Percentiles rank a stretch among this genome's conserved stretches.
phyloP scores from a whole-genome alignment of 2,329 filamentous ascomycete species.

The Juglanconis juglandina region DNA sequence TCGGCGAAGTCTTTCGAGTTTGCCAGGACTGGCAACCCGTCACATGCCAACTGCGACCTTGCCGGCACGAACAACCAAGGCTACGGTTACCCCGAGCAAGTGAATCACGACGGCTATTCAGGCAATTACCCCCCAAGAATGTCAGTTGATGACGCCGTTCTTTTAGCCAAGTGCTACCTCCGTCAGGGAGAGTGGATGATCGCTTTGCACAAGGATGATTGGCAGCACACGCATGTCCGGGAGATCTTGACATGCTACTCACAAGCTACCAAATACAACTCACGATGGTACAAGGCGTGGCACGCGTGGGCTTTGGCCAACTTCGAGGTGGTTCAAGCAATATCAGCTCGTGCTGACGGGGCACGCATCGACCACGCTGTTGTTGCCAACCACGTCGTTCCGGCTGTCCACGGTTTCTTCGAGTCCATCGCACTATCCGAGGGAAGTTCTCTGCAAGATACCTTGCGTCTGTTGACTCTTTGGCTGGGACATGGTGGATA shows the following conservation, averaged over 20 bases:
- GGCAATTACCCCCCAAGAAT: conserved; percentile 43
- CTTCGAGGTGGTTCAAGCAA: conserved; percentile 91
- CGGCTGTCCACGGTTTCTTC: conserved; percentile 94
- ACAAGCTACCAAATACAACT: conserved; percentile 89
- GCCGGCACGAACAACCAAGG: conserved; percentile 41
- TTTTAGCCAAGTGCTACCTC: conserved; percentile 92
- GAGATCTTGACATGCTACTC: conserved; percentile 90
- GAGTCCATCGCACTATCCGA: conserved; percentile 90
- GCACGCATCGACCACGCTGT: conserved; percentile 57
- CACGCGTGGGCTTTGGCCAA: conserved; percentile 98
- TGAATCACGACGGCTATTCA: conserved; percentile 43
- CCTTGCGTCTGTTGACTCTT: conserved; percentile 82
- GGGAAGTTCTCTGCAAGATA: conserved; percentile 92
- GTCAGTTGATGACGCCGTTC: conserved; percentile 59
- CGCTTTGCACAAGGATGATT: conserved; percentile 78
- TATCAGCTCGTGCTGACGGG: conserved; percentile 64
- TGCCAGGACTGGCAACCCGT: conserved; percentile 47
- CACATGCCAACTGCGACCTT: conserved; percentile 42
- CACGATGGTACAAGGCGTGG: conserved; percentile 98
- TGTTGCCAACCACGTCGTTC: conserved; percentile 84
- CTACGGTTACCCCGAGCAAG: conserved; percentile 46
- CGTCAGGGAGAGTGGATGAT: conserved; percentile 97
- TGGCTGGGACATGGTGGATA: conserved; percentile 95
- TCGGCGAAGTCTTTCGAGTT: conserved; percentile 53
- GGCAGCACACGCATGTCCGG: conserved; percentile 80